A percentile compares a stretch with the other conserved stretches of the same genome.
These are phyloP conservation scores for Phoenix roebelenii DNA, from an alignment of 176 grass and related monocot species.

Conservation along the genomic window DNA sequence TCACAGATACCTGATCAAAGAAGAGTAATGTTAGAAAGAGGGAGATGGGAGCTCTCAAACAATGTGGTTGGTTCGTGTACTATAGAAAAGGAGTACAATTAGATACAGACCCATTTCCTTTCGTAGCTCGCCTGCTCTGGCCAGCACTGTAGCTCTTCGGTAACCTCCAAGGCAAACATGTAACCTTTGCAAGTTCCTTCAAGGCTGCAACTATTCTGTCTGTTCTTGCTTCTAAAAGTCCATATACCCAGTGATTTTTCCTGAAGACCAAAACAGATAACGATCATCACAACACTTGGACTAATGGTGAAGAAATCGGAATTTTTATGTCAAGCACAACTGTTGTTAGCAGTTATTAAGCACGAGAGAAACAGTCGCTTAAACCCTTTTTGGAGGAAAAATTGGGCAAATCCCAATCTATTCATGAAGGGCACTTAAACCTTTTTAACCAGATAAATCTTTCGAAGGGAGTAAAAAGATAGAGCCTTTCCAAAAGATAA, in stretches of 20 bases:
- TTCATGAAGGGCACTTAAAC: no score
- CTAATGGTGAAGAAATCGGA: no score
- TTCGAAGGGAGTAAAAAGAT: no score
- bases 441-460: no score
- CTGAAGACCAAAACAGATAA: constrained; percentile 20
- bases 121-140: constrained; percentile 49
- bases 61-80: not conserved
- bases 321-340: no score
- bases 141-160: constrained; percentile 58
- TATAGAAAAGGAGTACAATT: not conserved
- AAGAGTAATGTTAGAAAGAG: not conserved
- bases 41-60: no score
- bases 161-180: constrained; percentile 83
- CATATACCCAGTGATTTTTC: constrained; percentile 49
- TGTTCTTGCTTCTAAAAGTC: constrained; percentile 92
- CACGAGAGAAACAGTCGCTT: no score
- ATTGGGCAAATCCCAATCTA: no score
- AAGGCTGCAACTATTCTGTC: constrained; percentile 36
- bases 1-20: constrained; percentile 33
- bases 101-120: constrained; percentile 52
- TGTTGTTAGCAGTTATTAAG: no score
- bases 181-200: constrained; percentile 59
- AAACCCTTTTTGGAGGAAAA: no score
- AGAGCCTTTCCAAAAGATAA: no score
- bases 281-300: not conserved